Conservation (phyloP, 345 rosid genomes). For the Draba incana region DNA sequence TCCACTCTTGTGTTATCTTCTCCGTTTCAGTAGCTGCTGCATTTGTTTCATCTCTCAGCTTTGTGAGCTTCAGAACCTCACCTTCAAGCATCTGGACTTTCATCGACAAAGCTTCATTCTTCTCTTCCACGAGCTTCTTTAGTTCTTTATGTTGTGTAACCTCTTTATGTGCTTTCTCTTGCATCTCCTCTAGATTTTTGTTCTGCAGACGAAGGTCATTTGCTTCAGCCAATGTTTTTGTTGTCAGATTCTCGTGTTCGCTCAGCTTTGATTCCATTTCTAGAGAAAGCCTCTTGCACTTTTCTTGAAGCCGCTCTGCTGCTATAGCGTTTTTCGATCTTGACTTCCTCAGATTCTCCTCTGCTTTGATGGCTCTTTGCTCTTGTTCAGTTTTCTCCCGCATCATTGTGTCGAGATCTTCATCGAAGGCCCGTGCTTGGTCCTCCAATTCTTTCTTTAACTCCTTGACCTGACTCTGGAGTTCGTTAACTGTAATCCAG, state of each 20-base stretch:
- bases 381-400: slow-evolving; percentile 68
- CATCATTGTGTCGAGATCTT: slow-evolving; percentile 67
- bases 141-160: slow-evolving; percentile 47
- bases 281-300: slow-evolving; percentile 68
- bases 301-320: slow-evolving; percentile 89
- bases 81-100: slow-evolving; percentile 64
- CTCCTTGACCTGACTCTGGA: slow-evolving; percentile 64
- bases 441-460: slow-evolving; percentile 66
- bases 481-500: slow-evolving; percentile 58
- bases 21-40: slow-evolving; percentile 51
- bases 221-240: slow-evolving; percentile 67
- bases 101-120: slow-evolving; percentile 46
- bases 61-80: slow-evolving; percentile 53
- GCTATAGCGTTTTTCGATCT: slow-evolving; percentile 76
- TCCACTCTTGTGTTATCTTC: slow-evolving; percentile 53
- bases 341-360: slow-evolving; percentile 73
- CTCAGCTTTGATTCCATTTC: slow-evolving; percentile 79
- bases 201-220: slow-evolving; percentile 62
- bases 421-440: slow-evolving; percentile 67
- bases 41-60: slow-evolving; percentile 46
- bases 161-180: slow-evolving; percentile 60
- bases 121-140: slow-evolving; percentile 41
- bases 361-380: slow-evolving; percentile 87
- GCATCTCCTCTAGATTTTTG: slow-evolving; percentile 65
- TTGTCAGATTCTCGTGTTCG: slow-evolving; percentile 72